These are phyloP conservation scores for Drechslerella coelobrocha DNA, from an alignment of 2,329 filamentous ascomycete genomes.

Conservation along the genomic window DNA sequence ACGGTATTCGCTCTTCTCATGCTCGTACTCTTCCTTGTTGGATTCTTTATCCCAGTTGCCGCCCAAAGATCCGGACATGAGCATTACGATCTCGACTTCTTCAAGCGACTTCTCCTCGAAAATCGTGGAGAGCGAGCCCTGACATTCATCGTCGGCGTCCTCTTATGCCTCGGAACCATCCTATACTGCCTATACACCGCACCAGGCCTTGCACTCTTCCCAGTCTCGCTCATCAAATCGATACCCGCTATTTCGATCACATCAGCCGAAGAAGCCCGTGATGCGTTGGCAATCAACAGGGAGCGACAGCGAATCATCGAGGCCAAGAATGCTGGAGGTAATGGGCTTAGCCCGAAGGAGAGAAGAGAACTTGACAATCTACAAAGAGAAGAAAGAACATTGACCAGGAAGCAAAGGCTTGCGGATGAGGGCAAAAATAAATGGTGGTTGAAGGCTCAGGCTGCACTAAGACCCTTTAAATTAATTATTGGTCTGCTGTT, in stretches of 20 bases:
- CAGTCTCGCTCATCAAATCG: slow-evolving; percentile 89
- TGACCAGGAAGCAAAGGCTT: slow-evolving; percentile 85
- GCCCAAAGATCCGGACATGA: slow-evolving; percentile 67
- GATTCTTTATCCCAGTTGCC: slow-evolving; percentile 89
- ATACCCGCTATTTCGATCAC: slow-evolving; percentile 83
- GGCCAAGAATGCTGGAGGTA: slow-evolving; percentile 74
- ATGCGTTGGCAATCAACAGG: slow-evolving; percentile 76
- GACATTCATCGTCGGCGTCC: slow-evolving; percentile 85
- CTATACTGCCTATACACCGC: slow-evolving; percentile 90
- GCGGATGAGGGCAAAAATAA: slow-evolving; percentile 80
- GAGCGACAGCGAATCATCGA: slow-evolving; percentile 93
- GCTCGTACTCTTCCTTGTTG: slow-evolving; percentile 83
- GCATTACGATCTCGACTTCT: slow-evolving; percentile 86
- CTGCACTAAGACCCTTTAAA: slow-evolving; percentile 85
- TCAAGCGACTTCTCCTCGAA: slow-evolving; percentile 80
- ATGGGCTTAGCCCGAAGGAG: slow-evolving; percentile 79
- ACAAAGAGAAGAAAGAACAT: slow-evolving; percentile 86
- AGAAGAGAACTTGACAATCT: slow-evolving; percentile 86
- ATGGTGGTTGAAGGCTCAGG: slow-evolving; percentile 79
- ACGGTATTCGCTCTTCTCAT: slow-evolving; percentile 80
- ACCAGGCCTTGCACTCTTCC: slow-evolving; percentile 84
- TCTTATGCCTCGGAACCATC: slow-evolving; percentile 83
- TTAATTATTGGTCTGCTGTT: slow-evolving; percentile 82
- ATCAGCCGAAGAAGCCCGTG: slow-evolving; percentile 70
- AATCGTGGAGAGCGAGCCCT: slow-evolving; percentile 92